These are phyloP conservation scores for Pestalotiopsis sp. DNA, from an alignment of 2,329 filamentous ascomycete genomes.

Conservation along the genomic window DNA sequence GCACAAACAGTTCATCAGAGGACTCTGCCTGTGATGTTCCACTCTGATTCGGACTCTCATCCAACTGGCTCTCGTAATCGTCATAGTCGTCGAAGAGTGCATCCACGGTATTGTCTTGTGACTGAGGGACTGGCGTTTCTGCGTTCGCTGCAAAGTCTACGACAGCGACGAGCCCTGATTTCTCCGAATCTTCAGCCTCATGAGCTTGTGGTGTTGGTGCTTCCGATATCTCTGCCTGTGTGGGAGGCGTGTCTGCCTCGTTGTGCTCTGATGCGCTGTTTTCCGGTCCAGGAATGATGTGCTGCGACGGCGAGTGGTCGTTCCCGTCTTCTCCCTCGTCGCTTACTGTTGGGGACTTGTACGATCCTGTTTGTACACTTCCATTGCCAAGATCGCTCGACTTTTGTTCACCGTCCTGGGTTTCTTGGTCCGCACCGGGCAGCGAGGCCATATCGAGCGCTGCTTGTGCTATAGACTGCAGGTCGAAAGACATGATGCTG, in stretches of 20 bases:
- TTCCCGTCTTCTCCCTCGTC: neutral
- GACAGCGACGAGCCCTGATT: neutral
- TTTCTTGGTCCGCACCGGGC: neutral
- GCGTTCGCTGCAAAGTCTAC: neutral
- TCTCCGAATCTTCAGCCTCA: neutral
- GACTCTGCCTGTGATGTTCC: neutral
- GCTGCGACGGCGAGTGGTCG: neutral
- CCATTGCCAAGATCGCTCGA: neutral
- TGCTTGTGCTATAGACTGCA: neutral
- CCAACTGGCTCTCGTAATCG: neutral
- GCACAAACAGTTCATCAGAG: neutral
- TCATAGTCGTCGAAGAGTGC: neutral
- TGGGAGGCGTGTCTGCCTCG: neutral
- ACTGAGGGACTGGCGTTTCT: neutral
- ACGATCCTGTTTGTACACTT: neutral
- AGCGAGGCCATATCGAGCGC: neutral
- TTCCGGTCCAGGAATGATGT: neutral
- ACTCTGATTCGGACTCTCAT: neutral
- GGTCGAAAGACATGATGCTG: neutral
- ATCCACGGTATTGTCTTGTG: neutral
- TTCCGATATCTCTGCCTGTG: neutral
- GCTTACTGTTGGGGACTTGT: neutral
- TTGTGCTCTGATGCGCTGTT: neutral
- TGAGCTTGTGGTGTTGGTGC: neutral
- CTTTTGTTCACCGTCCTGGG: neutral